Evolutionary conservation across 129 eudicot species (phyloP).

Genomic region (Pseudognaphalium luteoalbum): DNA sequence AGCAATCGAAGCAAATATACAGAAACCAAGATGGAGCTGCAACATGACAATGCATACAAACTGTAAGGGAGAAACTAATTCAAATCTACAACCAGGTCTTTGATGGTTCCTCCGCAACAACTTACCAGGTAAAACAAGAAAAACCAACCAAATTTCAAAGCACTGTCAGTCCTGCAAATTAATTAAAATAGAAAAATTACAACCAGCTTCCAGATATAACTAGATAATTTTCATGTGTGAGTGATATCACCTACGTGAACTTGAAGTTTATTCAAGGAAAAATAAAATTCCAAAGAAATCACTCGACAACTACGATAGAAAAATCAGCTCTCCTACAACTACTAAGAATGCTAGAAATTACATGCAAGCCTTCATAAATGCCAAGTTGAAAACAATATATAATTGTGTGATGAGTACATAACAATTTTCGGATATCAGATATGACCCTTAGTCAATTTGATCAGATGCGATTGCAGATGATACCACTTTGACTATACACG

Average conservation of each 20-base stretch:
- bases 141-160: conserved; percentile 92
- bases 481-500: neutral
- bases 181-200: conserved; percentile 11
- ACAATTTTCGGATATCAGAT: neutral
- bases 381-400: neutral
- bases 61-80: conserved; percentile 7
- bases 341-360: neutral
- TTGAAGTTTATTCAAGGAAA: too few species aligned
- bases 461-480: neutral
- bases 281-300: neutral
- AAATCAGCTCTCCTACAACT: neutral
- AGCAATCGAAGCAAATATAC: conserved; percentile 94
- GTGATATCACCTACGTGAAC: too few species aligned
- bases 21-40: conserved; percentile 91
- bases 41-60: conserved; percentile 15
- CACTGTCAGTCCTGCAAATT: conserved; percentile 88
- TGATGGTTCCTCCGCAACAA: conserved; percentile 3
- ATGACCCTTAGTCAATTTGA: neutral
- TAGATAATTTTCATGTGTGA: neutral
- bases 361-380: neutral
- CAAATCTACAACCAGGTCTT: conserved; percentile 9
- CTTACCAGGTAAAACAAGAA: conserved; percentile 86
- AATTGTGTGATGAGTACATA: neutral
- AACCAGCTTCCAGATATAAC: conserved; percentile 12
- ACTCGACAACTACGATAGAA: neutral